A percentile compares a stretch with the other conserved stretches of the same genome.
Conservation (phyloP, 2,329 filamentous ascomycete species). For the Rutstroemia sydowiana region DNA sequence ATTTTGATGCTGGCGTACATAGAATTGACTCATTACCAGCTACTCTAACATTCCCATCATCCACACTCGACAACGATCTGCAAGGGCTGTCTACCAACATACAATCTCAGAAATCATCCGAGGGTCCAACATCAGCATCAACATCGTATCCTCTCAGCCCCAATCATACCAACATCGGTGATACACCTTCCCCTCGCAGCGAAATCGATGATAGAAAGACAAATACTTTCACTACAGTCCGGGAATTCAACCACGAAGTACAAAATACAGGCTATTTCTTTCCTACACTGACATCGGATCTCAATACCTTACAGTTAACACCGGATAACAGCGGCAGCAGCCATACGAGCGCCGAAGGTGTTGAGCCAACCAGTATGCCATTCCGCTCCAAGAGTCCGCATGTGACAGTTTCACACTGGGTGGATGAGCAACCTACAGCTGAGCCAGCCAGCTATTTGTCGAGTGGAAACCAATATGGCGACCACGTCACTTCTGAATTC, state of each 20-base stretch:
- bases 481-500: not conserved
- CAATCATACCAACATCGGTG: conserved; percentile 22
- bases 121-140: conserved; percentile 15
- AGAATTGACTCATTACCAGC: conserved; percentile 20
- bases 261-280: conserved; percentile 15
- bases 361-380: conserved; percentile 22
- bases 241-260: conserved; percentile 19
- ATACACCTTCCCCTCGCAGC: conserved; percentile 22
- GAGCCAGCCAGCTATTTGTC: conserved; percentile 10
- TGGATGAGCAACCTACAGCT: conserved; percentile 11
- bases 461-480: conserved; percentile 9
- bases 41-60: conserved; percentile 13
- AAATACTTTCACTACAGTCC: conserved; percentile 16
- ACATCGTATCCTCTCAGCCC: conserved; percentile 29
- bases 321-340: conserved; percentile 30
- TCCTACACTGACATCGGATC: conserved; percentile 11
- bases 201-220: conserved; percentile 17
- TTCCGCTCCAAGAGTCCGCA: conserved; percentile 19
- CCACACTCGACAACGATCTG: conserved; percentile 14
- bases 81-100: conserved; percentile 14
- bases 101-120: conserved; percentile 13
- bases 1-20: conserved; percentile 27
- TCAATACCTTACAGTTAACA: conserved; percentile 23
- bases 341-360: conserved; percentile 26
- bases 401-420: conserved; percentile 24